Base-by-base conservation (phyloP, 345 rosid species). In the Clausena lansium region DNA sequence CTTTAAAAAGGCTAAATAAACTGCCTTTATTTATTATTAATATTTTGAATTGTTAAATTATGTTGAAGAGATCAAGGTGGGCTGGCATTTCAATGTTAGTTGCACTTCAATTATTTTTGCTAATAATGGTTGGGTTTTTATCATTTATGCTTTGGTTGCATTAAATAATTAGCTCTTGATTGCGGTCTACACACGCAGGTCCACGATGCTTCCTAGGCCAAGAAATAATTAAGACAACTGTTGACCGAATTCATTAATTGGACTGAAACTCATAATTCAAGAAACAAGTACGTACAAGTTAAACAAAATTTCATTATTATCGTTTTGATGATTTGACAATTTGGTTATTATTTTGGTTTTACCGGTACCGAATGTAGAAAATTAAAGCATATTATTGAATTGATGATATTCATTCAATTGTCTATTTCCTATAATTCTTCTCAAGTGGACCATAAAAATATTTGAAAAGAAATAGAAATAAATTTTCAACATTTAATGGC, bases 151-250 rank as follows among this genome's bases (percentile, higher is more conserved):
- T 22, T 9, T 66, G 5, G 17, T 10, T 9, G 22, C 22, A 50
- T 75, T 50, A 11, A 33, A 22, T n/a, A 35, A 22, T 47, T 30
- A 3, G 36, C 50, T 11, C 32, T 47, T 61, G 75, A 68, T 33
- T 69, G 79, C 73, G 75, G 61, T 77, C 67, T 50, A 28, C 10
- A n/a, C 38, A 77, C 69, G 82, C 78, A 39, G 77, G 63, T 62
- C 36, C 4, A 22, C 27, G 60, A 45, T 69, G 22, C 62, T 58
- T 81, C 70, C 35, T 30, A 68, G 72, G 62, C 55, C 55, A 57
- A 24, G 35, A 15, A 75, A n/a, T 25, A 36, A 47, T 67, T 45
- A 20, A 2, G 15, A 28, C 22, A 22, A 71, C 7, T 75, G 74
- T 66, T 47, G 70, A 58, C 75, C 71, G 27, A 4, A 14, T 35